Evolutionary conservation across 768 basidiomycete species (phyloP).

Genomic region (Nidularia pulvinata): DNA sequence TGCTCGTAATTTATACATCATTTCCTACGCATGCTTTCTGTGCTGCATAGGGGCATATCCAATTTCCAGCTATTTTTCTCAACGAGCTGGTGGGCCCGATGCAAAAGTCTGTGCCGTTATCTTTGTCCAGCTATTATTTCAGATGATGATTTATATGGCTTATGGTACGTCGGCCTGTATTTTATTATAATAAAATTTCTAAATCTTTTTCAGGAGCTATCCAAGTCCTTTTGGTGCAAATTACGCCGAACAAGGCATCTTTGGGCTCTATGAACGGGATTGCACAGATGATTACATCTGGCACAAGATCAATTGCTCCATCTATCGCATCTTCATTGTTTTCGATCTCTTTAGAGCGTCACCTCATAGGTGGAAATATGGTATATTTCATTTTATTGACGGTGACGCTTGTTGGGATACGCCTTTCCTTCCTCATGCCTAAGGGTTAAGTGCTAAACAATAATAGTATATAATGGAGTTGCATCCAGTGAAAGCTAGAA

Average conservation of each 20-base stretch:
- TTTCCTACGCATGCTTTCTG: slow-evolving; percentile 22
- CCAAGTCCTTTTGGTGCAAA: slow-evolving; percentile 43
- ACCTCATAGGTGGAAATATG: slow-evolving; percentile 44
- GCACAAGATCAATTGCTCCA: slow-evolving; percentile 51
- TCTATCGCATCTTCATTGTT: slow-evolving; percentile 56
- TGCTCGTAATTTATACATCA: slow-evolving; percentile 44
- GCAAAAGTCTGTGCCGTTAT: slow-evolving; percentile 24
- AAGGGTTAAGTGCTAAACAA: background rate
- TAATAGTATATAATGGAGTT: too few species aligned
- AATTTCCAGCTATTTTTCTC: slow-evolving; percentile 26
- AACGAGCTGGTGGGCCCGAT: slow-evolving; percentile 28
- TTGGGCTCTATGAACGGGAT: slow-evolving; percentile 56
- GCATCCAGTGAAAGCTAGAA: too few species aligned
- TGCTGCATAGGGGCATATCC: slow-evolving; percentile 29
- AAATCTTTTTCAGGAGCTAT: slow-evolving; percentile 35
- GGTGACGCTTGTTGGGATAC: slow-evolving; percentile 20
- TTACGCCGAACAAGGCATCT: slow-evolving; percentile 31
- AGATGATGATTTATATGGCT: slow-evolving; percentile 23
- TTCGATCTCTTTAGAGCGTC: slow-evolving; percentile 43
- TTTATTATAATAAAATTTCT: slow-evolving; percentile 1
- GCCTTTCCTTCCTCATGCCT: slow-evolving; percentile 19
- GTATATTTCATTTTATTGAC: slow-evolving; percentile 33
- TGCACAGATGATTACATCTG: slow-evolving; percentile 50
- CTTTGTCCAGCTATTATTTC: slow-evolving; percentile 24
- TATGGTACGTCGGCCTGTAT: slow-evolving; percentile 27